These are phyloP conservation scores for Tilletia caries DNA, from an alignment of 1,284 basidiomycete species.

Conservation along the genomic window DNA sequence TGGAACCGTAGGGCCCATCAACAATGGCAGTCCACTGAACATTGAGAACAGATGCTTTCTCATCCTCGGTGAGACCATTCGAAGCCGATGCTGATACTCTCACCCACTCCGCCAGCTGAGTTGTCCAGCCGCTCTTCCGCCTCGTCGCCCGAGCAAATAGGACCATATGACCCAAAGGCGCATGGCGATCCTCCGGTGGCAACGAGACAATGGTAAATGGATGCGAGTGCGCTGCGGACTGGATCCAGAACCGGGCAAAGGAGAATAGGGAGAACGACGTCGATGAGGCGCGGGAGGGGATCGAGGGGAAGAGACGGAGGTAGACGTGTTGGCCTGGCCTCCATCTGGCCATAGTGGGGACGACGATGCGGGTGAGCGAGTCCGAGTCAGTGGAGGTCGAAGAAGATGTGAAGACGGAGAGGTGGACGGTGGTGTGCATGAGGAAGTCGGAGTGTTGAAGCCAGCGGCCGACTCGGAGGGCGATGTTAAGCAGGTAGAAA, in stretches of 20 bases:
- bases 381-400: background rate
- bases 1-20: background rate
- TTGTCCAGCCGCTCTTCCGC: background rate
- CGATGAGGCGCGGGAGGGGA: slow-evolving; percentile 8
- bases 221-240: slow-evolving; percentile 29
- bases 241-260: slow-evolving; percentile 1
- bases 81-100: background rate
- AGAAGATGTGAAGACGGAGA: background rate
- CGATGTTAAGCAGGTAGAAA: slow-evolving; percentile 12
- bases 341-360: slow-evolving; percentile 39
- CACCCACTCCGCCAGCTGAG: background rate
- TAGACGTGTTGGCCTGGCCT: slow-evolving; percentile 45
- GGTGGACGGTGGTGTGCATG: slow-evolving; percentile 3
- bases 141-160: background rate
- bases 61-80: background rate
- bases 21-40: slow-evolving; percentile 1
- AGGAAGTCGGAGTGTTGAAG: slow-evolving; percentile 9
- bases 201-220: slow-evolving; percentile 48
- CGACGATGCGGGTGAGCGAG: slow-evolving; percentile 29
- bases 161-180: background rate
- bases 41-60: background rate
- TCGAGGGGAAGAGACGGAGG: slow-evolving; percentile 36
- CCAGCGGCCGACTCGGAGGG: background rate
- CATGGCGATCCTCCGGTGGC: slow-evolving; percentile 17
- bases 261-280: background rate